These are phyloP conservation scores for Diddensiella caesifluorescens DNA, from an alignment of 805 yeast genomes.

Conservation along the genomic window DNA sequence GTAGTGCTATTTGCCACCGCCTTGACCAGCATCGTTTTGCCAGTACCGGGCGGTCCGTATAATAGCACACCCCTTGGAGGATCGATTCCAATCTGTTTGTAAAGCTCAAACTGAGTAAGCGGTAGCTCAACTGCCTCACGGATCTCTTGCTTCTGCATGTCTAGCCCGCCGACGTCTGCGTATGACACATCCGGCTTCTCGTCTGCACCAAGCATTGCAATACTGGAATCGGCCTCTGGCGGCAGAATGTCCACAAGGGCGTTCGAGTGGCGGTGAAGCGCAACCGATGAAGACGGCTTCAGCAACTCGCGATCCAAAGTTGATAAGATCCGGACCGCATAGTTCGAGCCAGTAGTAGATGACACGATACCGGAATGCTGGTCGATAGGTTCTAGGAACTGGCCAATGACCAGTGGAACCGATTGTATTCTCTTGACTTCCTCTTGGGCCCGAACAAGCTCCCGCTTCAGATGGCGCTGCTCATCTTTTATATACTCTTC, in stretches of 20 bases:
- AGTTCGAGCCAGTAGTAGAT: constrained; percentile 95
- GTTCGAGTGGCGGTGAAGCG: constrained; percentile 96
- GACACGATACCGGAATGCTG: constrained; percentile 95
- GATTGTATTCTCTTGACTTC: constrained; percentile 97
- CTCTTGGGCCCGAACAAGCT: constrained; percentile 93
- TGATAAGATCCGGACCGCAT: constrained; percentile 90
- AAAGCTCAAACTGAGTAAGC: constrained; percentile 88
- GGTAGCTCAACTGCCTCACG: constrained; percentile 98
- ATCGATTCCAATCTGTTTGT: constrained; percentile 96
- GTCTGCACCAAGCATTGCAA: constrained; percentile 89
- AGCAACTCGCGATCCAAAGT: constrained; percentile 91
- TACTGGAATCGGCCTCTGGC: constrained; percentile 97
- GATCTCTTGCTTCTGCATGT: constrained; percentile 98
- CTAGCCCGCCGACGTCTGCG: constrained; percentile 98
- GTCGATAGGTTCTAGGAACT: constrained; percentile 95
- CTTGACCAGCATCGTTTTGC: constrained; percentile 97
- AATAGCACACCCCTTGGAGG: constrained; percentile 97
- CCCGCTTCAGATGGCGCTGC: constrained; percentile 92
- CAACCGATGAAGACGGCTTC: constrained; percentile 93
- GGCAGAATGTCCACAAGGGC: constrained; percentile 96
- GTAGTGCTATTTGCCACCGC: constrained; percentile 97
- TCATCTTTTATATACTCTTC: constrained; percentile 98
- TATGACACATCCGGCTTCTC: constrained; percentile 95
- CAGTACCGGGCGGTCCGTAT: constrained; percentile 99
- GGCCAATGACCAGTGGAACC: constrained; percentile 97